These are phyloP conservation scores for Ensete glaucum DNA, from an alignment of 176 grass and related monocot species.

Conservation along the genomic window DNA sequence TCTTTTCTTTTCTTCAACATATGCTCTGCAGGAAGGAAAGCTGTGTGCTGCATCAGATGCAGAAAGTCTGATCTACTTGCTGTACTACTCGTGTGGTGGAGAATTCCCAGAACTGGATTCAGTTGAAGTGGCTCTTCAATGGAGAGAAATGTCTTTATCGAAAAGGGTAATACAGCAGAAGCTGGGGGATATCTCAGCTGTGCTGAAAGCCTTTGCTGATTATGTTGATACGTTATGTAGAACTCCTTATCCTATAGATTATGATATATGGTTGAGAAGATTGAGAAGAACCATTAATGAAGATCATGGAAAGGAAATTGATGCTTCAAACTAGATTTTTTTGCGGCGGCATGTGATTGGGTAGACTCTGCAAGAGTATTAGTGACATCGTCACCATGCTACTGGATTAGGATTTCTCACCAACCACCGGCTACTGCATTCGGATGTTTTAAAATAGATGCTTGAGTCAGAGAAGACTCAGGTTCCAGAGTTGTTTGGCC, in stretches of 20 bases:
- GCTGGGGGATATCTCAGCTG: slow-evolving; percentile 72
- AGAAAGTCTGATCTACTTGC: slow-evolving; percentile 85
- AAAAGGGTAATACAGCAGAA: slow-evolving; percentile 95
- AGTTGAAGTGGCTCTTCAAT: slow-evolving; percentile 80
- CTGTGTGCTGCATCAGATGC: slow-evolving; percentile 83
- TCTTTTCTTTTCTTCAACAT: slow-evolving; percentile 87
- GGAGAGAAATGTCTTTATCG: slow-evolving; percentile 89
- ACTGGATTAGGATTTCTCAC: slow-evolving; percentile 15
- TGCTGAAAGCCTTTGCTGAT: slow-evolving; percentile 95
- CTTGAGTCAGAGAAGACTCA: background rate
- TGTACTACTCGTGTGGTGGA: slow-evolving; percentile 87
- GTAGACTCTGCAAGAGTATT: slow-evolving; percentile 17
- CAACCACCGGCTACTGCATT: background rate
- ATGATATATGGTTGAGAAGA: slow-evolving; percentile 93
- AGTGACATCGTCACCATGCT: slow-evolving; percentile 13
- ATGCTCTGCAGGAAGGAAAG: slow-evolving; percentile 89
- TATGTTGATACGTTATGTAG: slow-evolving; percentile 96
- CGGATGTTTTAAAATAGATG: background rate
- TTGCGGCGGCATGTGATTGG: slow-evolving; percentile 9
- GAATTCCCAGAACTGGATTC: slow-evolving; percentile 77
- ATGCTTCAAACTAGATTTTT: slow-evolving; percentile 35
- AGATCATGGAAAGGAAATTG: slow-evolving; percentile 90
- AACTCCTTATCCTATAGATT: slow-evolving; percentile 88
- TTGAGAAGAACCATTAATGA: slow-evolving; percentile 71
- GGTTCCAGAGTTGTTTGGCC: background rate